A percentile compares a stretch with the other conserved stretches of the same genome.
Conservation (phyloP, 129 eudicot genomes). For the Chrysanthemum seticuspe region DNA sequence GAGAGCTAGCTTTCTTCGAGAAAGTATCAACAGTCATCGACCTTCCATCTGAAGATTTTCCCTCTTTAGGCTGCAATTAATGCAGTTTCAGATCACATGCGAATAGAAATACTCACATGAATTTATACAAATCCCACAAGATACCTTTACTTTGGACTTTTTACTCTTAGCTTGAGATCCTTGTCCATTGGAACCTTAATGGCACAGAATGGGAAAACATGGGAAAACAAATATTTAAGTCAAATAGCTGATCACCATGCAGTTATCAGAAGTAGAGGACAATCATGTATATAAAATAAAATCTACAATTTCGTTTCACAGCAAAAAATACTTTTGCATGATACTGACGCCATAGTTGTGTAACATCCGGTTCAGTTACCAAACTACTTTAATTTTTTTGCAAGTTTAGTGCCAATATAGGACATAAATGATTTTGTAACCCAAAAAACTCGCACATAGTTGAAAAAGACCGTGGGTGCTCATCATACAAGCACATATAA, state of each 20-base stretch:
- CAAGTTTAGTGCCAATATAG: conserved; percentile 7
- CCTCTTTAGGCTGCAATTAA: conserved; percentile 48
- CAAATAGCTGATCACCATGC: conserved; percentile 23
- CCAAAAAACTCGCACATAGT: background rate
- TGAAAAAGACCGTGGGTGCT: background rate
- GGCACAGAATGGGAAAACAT: conserved; percentile 21
- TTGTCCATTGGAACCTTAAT: conserved; percentile 71
- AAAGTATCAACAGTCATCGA: conserved; percentile 36
- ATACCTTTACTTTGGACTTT: conserved; percentile 71
- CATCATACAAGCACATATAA: conserved; percentile 15
- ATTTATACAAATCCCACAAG: conserved; percentile 10
- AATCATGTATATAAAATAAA: background rate
- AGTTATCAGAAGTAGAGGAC: conserved; percentile 19
- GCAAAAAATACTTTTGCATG: conserved; percentile 3
- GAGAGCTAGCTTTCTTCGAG: conserved; percentile 43
- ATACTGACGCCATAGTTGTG: conserved; percentile 13
- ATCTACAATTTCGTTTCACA: background rate
- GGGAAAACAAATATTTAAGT: conserved; percentile 8
- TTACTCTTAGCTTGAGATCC: conserved; percentile 68
- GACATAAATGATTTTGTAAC: background rate
- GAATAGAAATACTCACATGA: conserved; percentile 9
- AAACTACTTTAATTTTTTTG: background rate
- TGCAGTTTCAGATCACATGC: conserved; percentile 18
- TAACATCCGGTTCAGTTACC: background rate
- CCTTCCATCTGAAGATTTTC: conserved; percentile 42